Conservation (phyloP, 2,329 filamentous ascomycete genomes). For the Escovopsis sp. region DNA sequence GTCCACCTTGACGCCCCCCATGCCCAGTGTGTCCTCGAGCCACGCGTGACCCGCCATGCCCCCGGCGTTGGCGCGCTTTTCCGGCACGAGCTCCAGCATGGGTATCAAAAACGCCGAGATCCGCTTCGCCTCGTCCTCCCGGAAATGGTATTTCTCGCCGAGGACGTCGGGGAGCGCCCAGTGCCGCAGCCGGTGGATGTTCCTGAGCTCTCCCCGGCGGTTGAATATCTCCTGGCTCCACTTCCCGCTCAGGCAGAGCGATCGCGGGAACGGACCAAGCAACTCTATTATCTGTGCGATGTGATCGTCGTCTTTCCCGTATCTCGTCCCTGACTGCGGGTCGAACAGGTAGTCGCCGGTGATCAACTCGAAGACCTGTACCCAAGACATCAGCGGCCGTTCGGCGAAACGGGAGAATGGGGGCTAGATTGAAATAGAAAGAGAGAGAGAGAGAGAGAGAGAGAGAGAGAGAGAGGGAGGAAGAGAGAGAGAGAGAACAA, state of each 20-base stretch:
- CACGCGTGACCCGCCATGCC: constrained; percentile 83
- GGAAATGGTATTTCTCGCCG: constrained; percentile 93
- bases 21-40: constrained; percentile 73
- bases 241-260: constrained; percentile 80
- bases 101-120: constrained; percentile 73
- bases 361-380: constrained; percentile 86
- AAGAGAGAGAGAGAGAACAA: too few relatives aligned
- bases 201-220: constrained; percentile 87
- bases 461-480: too few relatives aligned
- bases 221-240: constrained; percentile 99
- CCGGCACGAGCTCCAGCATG: constrained; percentile 81
- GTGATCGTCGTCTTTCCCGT: constrained; percentile 98
- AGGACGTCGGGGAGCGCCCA: constrained; percentile 92
- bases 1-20: constrained; percentile 65
- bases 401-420: neutral
- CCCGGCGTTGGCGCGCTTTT: constrained; percentile 83
- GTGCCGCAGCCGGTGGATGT: constrained; percentile 90
- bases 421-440: neutral
- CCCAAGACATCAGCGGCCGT: constrained; percentile 4
- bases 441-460: too few relatives aligned
- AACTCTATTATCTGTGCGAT: constrained; percentile 98
- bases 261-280: constrained; percentile 83
- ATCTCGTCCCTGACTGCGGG: constrained; percentile 94
- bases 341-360: constrained; percentile 98
- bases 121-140: constrained; percentile 61